Base-by-base conservation (phyloP, 306 rosid species). In the Quercus cerris region DNA sequence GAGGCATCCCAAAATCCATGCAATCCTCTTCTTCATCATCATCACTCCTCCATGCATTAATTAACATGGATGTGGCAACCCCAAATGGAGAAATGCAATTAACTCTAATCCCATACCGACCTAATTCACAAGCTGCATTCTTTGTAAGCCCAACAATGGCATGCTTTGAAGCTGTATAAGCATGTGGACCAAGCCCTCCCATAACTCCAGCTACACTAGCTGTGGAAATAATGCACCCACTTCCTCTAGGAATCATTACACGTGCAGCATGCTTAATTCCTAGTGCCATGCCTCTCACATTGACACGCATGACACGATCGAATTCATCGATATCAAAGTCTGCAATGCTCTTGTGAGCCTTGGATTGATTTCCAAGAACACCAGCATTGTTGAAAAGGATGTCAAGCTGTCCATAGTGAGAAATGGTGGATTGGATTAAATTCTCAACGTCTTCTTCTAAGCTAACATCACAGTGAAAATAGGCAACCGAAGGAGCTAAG, bases 331-430 rank as follows among this genome's bases (percentile, higher is more conserved):
- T 63, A 62, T 94, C 97, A 3, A 94, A 92, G 27, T 92, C 84
- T 4, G 88, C 31, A 14, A 94, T 91, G 89, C 97, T 94, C 78
- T 94, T 94, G 77, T 82, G 78, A 13, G 72, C 72, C 81, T 86
- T 83, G 7, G 92, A 84, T 23, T 90, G 98, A 56, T 81, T 86
- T 4, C 98, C 98, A 1, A 92, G 87, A 1, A 92, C 69, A 1
- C 97, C 98, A 1, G 97, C 98, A 78, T 92, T 94, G 91, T 94
- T 94, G 93, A 94, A 88, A 41, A 92, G 79, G 13, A 94, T 89
- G 78, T 94, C 97, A 12, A 94, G 92, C 38, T 91, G 93, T 5
- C 94, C 93, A 13, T 85, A 82, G 13, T 73, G 88, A 2, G 91
- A 76, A 9, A 91, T 46, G 1, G 97, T 88, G 28, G 83, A 86